Evolutionary conservation across 2,329 filamentous ascomycete genomes (phyloP), one percentile per base, ranked within the genome.

Genomic region (Colletotrichum lindemuthianum): DNA sequence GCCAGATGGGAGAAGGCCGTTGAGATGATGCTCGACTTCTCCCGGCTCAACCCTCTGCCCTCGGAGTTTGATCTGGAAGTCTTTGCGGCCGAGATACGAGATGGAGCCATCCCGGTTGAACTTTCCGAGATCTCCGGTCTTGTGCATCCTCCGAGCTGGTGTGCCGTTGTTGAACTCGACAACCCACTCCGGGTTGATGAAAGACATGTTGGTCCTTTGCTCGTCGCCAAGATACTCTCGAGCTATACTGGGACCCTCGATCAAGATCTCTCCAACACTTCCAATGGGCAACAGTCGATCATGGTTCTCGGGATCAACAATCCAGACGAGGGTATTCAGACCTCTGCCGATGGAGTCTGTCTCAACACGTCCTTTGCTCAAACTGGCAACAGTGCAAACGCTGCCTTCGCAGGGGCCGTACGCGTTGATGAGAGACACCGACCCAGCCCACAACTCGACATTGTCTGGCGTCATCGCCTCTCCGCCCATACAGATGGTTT

Each of bases 31-130:
- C 66, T 77, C 74, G 7, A 77, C 70, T 41, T 77, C 75, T 1
- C 69, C 73, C 0, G 74, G 67, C 45, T 77, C 75, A 6, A 76
- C 68, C 11, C 75, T 70, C 16, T 77, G 73, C 7, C 75, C 74
- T n/a, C 70, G 70, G 5, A 77, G 69, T 66, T 77, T 77, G 63
- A 76, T 69, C 57, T 77, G 74, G 1, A 67, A 49, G 5, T 76
- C 74, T 8, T 69, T 71, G 0, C 75, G 69, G 1, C 75, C 73
- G 7, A 68, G 15, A 10, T 63, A 53, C 8, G 60, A 48, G 11
- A 68, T 36, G 2, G 50, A 51, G 13, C 63, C 66, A 13, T 68
- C 59, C 4, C 32, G 45, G 5, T 53, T 64, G 8, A 51, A 40
- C 10, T 40, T 40, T 5, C 65, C 65, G 10, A 68, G 59, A 9